Conservation (phyloP, 2,329 filamentous ascomycete species). For the Ophiostoma tasmaniense region DNA sequence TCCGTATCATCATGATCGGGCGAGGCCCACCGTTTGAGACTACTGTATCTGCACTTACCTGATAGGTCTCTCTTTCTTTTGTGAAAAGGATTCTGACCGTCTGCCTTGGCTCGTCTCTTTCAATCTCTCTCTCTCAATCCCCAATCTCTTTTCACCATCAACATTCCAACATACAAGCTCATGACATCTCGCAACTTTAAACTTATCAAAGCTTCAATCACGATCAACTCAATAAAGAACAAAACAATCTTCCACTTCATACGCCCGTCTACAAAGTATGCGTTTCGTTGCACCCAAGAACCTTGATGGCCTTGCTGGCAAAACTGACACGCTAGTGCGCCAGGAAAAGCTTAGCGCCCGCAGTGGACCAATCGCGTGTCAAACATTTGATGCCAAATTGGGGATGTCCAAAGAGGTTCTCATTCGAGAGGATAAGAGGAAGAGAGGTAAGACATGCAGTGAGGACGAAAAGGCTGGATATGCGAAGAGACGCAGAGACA, state of each 20-base stretch:
- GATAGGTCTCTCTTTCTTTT: neutral
- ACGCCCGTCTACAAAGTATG: too few species aligned
- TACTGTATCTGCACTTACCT: neutral
- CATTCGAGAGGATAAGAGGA: neutral
- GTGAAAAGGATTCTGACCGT: too few species aligned
- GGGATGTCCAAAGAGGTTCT: slow-evolving; percentile 15
- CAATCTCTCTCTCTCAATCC: too few species aligned
- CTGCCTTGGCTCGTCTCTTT: too few species aligned
- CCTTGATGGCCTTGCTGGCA: slow-evolving; percentile 10
- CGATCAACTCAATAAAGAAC: neutral
- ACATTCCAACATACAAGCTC: too few species aligned
- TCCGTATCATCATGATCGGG: neutral
- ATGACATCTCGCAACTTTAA: neutral
- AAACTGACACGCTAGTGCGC: neutral
- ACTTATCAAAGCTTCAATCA: neutral
- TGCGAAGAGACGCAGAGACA: neutral
- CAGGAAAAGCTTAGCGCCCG: slow-evolving; percentile 7
- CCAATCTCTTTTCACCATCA: too few species aligned
- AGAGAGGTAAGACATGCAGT: neutral
- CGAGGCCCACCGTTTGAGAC: neutral
- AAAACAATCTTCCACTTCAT: neutral
- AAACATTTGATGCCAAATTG: slow-evolving; percentile 7
- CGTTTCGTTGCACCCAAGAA: slow-evolving; percentile 6
- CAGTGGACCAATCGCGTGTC: slow-evolving; percentile 13
- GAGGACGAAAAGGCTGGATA: neutral